Percentiles rank a stretch among this genome's conserved stretches.
phyloP scores from a whole-genome alignment of 768 basidiomycete species.

The Hygrocybe coccinea region DNA sequence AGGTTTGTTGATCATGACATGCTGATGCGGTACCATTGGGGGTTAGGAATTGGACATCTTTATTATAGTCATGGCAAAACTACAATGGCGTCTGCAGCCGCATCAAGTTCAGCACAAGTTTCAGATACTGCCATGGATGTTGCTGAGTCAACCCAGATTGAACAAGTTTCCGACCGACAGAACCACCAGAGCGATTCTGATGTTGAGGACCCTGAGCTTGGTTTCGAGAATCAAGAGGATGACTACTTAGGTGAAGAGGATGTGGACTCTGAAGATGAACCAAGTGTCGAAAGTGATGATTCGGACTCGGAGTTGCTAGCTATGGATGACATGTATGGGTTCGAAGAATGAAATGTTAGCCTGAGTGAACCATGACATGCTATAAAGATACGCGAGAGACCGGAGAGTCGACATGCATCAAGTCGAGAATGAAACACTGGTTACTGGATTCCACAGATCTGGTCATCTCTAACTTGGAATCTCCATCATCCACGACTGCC shows the following conservation, averaged over 20 bases:
- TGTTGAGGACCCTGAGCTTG: neutral
- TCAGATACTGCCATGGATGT: too few relatives aligned
- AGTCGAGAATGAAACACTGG: too few relatives aligned
- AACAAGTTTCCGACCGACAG: neutral
- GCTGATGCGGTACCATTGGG: slow-evolving; percentile 21
- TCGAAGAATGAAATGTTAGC: neutral
- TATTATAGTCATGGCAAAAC: neutral
- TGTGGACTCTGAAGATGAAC: neutral
- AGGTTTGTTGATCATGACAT: slow-evolving; percentile 27
- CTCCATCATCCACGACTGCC: too few relatives aligned
- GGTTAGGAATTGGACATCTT: slow-evolving; percentile 2
- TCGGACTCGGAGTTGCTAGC: neutral
- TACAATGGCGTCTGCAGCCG: neutral
- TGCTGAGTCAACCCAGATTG: neutral
- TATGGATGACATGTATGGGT: neutral
- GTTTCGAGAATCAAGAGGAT: neutral
- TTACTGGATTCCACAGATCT: too few relatives aligned
- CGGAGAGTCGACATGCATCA: too few relatives aligned
- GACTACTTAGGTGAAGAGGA: neutral
- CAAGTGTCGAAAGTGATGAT: neutral
- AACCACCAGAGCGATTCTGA: neutral
- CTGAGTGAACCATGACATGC: too few relatives aligned
- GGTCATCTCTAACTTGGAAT: too few relatives aligned
- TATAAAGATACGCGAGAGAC: too few relatives aligned
- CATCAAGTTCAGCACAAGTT: neutral